Conservation (phyloP, 106 monocot species). For the Dendrobium officinale region DNA sequence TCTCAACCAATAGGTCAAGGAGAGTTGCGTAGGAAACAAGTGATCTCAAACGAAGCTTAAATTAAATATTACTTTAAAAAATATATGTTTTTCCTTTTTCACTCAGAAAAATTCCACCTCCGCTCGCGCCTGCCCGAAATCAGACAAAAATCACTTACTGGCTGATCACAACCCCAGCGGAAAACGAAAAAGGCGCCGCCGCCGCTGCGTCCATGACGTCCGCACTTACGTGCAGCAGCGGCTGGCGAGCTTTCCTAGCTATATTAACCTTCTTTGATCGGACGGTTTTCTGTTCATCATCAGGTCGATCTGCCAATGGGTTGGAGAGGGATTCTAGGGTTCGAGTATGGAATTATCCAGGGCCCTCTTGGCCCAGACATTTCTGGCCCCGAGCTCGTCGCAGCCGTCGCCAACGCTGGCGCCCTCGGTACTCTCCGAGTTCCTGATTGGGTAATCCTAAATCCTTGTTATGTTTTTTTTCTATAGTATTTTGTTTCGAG, state of each 20-base stretch:
- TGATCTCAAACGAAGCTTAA: no score
- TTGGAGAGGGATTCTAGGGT: conserved; percentile 75
- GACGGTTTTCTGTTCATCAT: neutral
- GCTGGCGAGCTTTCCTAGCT: neutral
- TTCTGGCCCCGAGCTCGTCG: conserved; percentile 72
- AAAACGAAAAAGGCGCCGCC: neutral
- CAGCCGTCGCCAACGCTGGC: conserved; percentile 81
- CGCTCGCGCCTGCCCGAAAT: no score
- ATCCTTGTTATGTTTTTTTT: neutral
- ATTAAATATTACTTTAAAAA: no score
- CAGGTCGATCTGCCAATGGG: conserved; percentile 30
- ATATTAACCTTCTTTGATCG: neutral
- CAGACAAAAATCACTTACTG: no score
- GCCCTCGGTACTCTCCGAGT: conserved; percentile 55
- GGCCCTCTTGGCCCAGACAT: conserved; percentile 83
- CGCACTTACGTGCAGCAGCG: conserved; percentile 1
- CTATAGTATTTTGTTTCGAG: neutral
- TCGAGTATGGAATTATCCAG: conserved; percentile 82
- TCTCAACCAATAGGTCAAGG: no score
- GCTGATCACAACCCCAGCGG: neutral
- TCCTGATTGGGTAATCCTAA: conserved; percentile 61
- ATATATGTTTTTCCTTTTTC: no score
- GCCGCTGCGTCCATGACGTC: conserved; percentile 6
- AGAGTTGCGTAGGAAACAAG: no score
- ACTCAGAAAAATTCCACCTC: no score